phyloP scores from a whole-genome alignment of 2,329 filamentous ascomycete genomes.

The Phyllachora maydis region DNA sequence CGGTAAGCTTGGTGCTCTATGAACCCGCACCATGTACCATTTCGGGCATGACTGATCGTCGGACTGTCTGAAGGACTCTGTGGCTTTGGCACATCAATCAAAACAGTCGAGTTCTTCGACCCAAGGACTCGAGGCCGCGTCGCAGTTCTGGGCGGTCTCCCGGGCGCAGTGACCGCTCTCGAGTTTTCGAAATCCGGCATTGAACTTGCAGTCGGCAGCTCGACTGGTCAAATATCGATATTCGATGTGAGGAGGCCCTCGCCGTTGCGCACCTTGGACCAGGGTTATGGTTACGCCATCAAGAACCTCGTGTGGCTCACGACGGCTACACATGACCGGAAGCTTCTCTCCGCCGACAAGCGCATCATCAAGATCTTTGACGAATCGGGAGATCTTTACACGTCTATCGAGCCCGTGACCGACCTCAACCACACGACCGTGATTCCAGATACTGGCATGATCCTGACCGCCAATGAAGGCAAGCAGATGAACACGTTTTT shows the following conservation, averaged over 20 bases:
- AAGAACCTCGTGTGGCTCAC: constrained; percentile 62
- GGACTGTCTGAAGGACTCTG: too few relatives aligned
- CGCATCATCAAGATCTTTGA: constrained; percentile 97
- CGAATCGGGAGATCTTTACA: constrained; percentile 71
- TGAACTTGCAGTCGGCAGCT: constrained; percentile 72
- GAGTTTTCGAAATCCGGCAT: constrained; percentile 73
- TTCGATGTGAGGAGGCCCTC: constrained; percentile 82
- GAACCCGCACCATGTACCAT: too few relatives aligned
- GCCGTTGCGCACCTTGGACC: constrained; percentile 77
- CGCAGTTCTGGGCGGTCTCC: constrained; percentile 49
- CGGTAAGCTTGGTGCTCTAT: too few relatives aligned
- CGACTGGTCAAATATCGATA: constrained; percentile 67
- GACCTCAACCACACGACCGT: constrained; percentile 90
- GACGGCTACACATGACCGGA: constrained; percentile 56
- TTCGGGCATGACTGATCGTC: too few relatives aligned
- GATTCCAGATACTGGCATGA: constrained; percentile 83
- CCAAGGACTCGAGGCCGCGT: constrained; percentile 64
- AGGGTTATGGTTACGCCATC: constrained; percentile 86
- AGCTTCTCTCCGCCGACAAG: constrained; percentile 83
- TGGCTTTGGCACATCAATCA: constrained; percentile 82
- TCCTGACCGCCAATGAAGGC: constrained; percentile 91
- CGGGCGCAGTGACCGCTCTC: constrained; percentile 65
- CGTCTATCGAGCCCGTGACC: constrained; percentile 81
- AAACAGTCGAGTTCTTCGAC: constrained; percentile 97
- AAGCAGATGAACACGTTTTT: constrained; percentile 49